phyloP scores from a whole-genome alignment of 345 rosid species.

The Chamaenerion angustifolium region DNA sequence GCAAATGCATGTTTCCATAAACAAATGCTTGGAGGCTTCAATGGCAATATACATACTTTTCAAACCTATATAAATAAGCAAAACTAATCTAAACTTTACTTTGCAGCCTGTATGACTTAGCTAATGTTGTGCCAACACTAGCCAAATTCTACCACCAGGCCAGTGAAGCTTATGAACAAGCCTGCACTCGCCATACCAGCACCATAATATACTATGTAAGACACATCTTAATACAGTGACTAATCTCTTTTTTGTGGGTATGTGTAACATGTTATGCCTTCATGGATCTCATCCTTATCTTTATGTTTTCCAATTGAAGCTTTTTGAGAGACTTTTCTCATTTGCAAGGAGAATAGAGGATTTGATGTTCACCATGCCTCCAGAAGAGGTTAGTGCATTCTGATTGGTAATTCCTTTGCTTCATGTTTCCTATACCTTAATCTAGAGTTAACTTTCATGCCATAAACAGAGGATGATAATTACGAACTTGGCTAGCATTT shows the following conservation, averaged over 20 bases:
- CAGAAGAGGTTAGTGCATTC: conserved; percentile 69
- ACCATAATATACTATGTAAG: conserved; percentile 89
- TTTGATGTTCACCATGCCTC: conserved; percentile 76
- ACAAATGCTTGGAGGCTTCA: too few species aligned
- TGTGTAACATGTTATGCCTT: too few species aligned
- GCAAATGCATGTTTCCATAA: too few species aligned
- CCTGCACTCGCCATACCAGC: conserved; percentile 93
- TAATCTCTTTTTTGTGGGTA: too few species aligned
- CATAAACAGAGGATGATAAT: too few species aligned
- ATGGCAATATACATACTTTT: too few species aligned
- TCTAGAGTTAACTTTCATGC: too few species aligned
- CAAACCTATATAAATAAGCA: too few species aligned
- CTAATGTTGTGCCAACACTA: conserved; percentile 87
- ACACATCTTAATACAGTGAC: too few species aligned
- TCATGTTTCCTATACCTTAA: too few species aligned
- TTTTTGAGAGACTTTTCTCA: conserved; percentile 90
- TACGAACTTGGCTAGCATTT: too few species aligned
- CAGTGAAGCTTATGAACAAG: conserved; percentile 95
- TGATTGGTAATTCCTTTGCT: background rate
- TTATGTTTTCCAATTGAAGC: conserved; percentile 32
- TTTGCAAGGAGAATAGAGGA: conserved; percentile 86
- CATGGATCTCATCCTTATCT: background rate
- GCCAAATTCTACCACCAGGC: conserved; percentile 99
- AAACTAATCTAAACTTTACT: too few species aligned
- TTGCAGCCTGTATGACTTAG: conserved; percentile 84